Percentiles rank a stretch among this genome's conserved stretches.
Conservation (phyloP, 73 alveolate genomes). For the Breviolum minutum region DNA sequence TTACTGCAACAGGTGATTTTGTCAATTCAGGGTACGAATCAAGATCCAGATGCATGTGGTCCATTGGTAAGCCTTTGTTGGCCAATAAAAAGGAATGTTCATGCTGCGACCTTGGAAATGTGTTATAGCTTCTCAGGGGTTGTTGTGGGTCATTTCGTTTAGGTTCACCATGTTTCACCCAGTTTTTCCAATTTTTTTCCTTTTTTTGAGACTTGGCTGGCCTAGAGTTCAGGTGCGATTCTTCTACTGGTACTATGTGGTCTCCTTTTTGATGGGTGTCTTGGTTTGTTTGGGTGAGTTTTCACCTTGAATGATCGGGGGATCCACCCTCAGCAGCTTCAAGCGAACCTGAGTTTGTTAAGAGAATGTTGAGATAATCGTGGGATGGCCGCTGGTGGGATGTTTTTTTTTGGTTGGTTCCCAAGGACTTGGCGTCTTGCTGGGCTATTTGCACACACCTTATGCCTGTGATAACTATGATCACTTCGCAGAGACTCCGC, state of each 20-base stretch:
- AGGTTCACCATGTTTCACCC: not conserved
- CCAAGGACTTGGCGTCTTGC: not conserved
- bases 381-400: not conserved
- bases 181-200: not conserved
- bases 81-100: too few species aligned
- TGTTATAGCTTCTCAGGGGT: not conserved
- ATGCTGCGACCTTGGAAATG: too few species aligned
- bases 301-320: not conserved
- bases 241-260: conserved; percentile 40
- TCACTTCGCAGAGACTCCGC: conserved; percentile 57
- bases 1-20: too few species aligned
- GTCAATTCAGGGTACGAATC: too few species aligned
- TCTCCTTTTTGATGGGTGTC: conserved; percentile 37
- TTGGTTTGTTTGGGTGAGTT: not conserved
- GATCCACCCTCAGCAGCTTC: not conserved
- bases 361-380: not conserved
- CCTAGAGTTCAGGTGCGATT: conserved; percentile 16
- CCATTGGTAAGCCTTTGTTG: too few species aligned
- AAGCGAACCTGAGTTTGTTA: not conserved
- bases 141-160: not conserved
- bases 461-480: conserved; percentile 68
- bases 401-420: not conserved
- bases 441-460: conserved; percentile 38
- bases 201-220: not conserved
- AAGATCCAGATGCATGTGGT: too few species aligned